Percentiles rank a stretch among this genome's conserved stretches.
These are phyloP conservation scores for Acrocalymma vagum DNA, from an alignment of 2,329 filamentous ascomycete genomes.

Conservation along the genomic window DNA sequence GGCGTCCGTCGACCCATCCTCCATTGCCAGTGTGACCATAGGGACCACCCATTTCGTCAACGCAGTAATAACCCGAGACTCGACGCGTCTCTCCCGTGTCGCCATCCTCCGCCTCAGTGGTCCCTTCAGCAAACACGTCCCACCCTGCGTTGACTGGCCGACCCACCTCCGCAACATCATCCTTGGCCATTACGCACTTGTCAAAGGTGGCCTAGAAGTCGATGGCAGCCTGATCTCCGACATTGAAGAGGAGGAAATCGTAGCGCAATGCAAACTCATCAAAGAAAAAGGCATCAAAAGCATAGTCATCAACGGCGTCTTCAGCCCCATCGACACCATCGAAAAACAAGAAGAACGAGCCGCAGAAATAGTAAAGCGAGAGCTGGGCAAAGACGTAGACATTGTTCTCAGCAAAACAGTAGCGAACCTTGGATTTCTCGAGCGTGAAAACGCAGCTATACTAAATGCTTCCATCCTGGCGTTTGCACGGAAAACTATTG, in stretches of 20 bases:
- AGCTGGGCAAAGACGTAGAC: constrained; percentile 55
- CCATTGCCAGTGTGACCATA: constrained; percentile 57
- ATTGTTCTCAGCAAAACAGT: constrained; percentile 62
- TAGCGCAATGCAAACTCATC: constrained; percentile 54
- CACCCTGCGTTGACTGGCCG: constrained; percentile 61
- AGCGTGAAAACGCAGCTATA: constrained; percentile 61
- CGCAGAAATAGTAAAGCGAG: constrained; percentile 56
- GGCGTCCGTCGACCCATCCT: constrained; percentile 35
- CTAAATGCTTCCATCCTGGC: constrained; percentile 59
- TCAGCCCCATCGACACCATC: constrained; percentile 65
- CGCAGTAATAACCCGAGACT: constrained; percentile 60
- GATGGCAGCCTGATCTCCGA: constrained; percentile 57
- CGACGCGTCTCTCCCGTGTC: constrained; percentile 58
- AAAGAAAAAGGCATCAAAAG: constrained; percentile 54
- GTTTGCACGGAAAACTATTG: constrained; percentile 56
- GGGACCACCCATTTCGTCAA: constrained; percentile 64
- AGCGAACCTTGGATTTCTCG: constrained; percentile 59
- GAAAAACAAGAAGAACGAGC: constrained; percentile 62
- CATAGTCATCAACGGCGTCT: constrained; percentile 66
- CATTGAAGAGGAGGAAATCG: constrained; percentile 55
- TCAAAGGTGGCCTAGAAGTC: constrained; percentile 61
- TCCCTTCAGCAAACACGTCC: constrained; percentile 58
- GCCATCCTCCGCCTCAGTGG: constrained; percentile 61
- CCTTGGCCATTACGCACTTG: constrained; percentile 52
- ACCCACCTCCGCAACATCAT: constrained; percentile 54